These are phyloP conservation scores for Paradendryphiella salina DNA, from an alignment of 2,329 filamentous ascomycete species.

Conservation along the genomic window DNA sequence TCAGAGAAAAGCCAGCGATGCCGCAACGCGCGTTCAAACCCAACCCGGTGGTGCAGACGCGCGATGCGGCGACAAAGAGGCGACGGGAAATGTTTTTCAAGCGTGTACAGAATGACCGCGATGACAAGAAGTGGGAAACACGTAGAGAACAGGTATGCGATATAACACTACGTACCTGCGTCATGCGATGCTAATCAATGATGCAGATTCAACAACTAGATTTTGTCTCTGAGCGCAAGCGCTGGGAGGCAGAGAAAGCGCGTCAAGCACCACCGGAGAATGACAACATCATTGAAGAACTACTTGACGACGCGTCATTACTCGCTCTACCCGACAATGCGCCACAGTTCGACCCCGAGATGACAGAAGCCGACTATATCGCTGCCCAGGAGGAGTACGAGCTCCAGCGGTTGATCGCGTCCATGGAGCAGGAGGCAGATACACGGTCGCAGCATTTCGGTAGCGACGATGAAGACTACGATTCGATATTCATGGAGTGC, in stretches of 20 bases:
- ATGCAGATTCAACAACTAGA: conserved; percentile 54
- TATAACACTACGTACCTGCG: not conserved
- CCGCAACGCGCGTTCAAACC: conserved; percentile 55
- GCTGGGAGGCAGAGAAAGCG: conserved; percentile 52
- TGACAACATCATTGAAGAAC: conserved; percentile 31
- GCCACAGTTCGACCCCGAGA: conserved; percentile 24
- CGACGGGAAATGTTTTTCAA: conserved; percentile 70
- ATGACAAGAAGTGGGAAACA: conserved; percentile 52
- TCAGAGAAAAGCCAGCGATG: conserved; percentile 21
- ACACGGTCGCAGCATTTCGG: conserved; percentile 43
- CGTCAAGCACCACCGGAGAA: conserved; percentile 45
- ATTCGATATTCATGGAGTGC: conserved; percentile 65
- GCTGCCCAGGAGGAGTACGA: conserved; percentile 51
- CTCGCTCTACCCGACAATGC: conserved; percentile 4
- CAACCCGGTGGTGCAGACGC: conserved; percentile 64
- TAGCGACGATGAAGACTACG: conserved; percentile 65
- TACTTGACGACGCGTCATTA: conserved; percentile 17
- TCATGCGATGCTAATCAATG: conserved; percentile 3
- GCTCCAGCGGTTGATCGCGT: conserved; percentile 50
- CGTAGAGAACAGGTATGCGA: conserved; percentile 52
- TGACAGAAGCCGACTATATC: conserved; percentile 47
- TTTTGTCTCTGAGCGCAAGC: conserved; percentile 49
- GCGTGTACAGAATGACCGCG: conserved; percentile 53
- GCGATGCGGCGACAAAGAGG: conserved; percentile 65
- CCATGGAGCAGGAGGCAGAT: conserved; percentile 46